A percentile compares a stretch with the other conserved stretches of the same genome.
phyloP scores from a whole-genome alignment of 208 protist species.

The Leishmania aethiopica region DNA sequence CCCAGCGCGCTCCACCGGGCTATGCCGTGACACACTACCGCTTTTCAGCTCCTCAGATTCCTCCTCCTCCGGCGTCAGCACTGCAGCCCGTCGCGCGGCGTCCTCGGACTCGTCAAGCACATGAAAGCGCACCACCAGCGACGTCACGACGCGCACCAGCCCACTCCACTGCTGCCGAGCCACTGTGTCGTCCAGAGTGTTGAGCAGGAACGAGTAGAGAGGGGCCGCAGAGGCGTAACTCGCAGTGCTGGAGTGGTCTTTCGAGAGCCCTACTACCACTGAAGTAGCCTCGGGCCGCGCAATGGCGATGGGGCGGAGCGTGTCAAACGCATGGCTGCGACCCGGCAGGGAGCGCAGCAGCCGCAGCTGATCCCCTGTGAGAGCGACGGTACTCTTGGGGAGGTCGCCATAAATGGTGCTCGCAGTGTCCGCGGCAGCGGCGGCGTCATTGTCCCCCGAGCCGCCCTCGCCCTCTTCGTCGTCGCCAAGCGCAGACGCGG shows the following conservation, averaged over 20 bases:
- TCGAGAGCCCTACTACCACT: background rate
- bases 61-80: background rate
- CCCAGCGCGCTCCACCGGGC: background rate
- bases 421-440: background rate
- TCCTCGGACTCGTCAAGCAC: slow-evolving; percentile 56
- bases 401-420: background rate
- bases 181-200: slow-evolving; percentile 40
- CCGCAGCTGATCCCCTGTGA: slow-evolving; percentile 25
- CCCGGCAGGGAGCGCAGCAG: slow-evolving; percentile 25
- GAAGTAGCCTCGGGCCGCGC: background rate
- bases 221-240: background rate
- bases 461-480: background rate
- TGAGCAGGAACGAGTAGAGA: slow-evolving; percentile 44
- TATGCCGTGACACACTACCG: background rate
- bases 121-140: slow-evolving; percentile 66
- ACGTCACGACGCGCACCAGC: slow-evolving; percentile 68
- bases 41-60: background rate
- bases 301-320: slow-evolving; percentile 4
- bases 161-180: slow-evolving; percentile 58
- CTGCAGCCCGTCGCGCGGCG: slow-evolving; percentile 1
- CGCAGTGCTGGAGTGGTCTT: background rate
- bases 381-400: background rate
- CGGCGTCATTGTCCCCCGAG: background rate
- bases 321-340: slow-evolving; percentile 29
- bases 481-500: background rate